Conservation (phyloP, 192 early-diverging fungal genomes). For the Chytriomyces sp. region DNA sequence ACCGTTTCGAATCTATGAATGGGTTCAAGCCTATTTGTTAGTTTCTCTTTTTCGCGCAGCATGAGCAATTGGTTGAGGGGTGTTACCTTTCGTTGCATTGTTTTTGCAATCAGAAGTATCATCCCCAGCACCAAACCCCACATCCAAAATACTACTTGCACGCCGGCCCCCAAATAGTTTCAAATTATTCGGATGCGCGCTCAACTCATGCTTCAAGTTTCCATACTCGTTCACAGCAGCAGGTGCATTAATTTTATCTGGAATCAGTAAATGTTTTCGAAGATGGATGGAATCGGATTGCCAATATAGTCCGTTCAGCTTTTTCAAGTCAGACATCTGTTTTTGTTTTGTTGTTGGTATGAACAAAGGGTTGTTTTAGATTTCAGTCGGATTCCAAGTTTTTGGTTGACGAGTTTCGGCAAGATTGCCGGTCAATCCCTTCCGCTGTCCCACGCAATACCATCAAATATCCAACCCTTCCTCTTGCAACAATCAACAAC, state of each 20-base stretch:
- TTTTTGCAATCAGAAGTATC: neutral
- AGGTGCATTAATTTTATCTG: neutral
- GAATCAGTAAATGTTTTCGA: conserved; percentile 20
- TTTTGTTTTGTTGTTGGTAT: neutral
- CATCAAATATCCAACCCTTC: neutral
- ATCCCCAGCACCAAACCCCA: neutral
- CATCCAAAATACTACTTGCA: neutral
- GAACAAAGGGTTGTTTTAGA: neutral
- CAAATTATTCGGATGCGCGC: conserved; percentile 1
- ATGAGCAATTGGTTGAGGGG: neutral
- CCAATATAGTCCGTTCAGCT: conserved; percentile 29
- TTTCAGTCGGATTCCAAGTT: neutral
- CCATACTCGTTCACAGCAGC: too few relatives aligned
- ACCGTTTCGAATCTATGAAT: neutral
- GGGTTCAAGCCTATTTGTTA: neutral
- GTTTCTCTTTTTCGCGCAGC: neutral
- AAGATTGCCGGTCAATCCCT: neutral
- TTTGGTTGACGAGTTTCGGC: too few relatives aligned
- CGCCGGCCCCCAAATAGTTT: neutral
- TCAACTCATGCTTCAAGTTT: conserved; percentile 1
- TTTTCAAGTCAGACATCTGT: conserved; percentile 26
- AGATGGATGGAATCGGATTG: conserved; percentile 30
- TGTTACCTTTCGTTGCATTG: neutral
- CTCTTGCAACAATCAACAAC: too few relatives aligned
- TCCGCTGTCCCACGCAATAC: neutral